phyloP scores from a whole-genome alignment of 2,329 filamentous ascomycete species.

The Talaromyces sp. region DNA sequence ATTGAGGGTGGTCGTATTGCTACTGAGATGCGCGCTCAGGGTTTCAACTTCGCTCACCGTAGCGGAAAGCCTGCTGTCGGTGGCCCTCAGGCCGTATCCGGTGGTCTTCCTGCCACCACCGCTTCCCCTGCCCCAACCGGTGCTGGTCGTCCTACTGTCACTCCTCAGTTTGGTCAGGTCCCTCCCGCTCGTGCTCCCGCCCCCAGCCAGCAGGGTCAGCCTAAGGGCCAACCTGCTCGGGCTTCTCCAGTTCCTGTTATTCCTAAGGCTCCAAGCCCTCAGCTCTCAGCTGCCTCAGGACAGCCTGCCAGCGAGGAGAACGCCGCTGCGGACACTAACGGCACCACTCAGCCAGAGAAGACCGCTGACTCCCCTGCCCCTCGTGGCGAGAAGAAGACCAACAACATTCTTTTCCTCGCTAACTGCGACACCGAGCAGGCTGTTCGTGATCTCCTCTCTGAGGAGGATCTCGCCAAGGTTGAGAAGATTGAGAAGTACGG shows the following conservation, averaged over 20 bases:
- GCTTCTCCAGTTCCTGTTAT: slow-evolving; percentile 47
- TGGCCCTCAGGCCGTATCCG: slow-evolving; percentile 31
- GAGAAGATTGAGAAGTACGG: slow-evolving; percentile 67
- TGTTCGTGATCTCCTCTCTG: slow-evolving; percentile 76
- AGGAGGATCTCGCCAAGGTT: slow-evolving; percentile 83
- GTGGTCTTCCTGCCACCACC: slow-evolving; percentile 34
- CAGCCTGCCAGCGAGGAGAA: slow-evolving; percentile 52
- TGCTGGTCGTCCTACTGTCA: slow-evolving; percentile 39
- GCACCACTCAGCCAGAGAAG: slow-evolving; percentile 51
- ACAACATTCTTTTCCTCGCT: slow-evolving; percentile 86
- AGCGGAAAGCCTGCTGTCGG: slow-evolving; percentile 71
- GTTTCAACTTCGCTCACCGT: slow-evolving; percentile 98
- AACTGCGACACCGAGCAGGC: slow-evolving; percentile 83
- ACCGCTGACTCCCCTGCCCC: slow-evolving; percentile 54
- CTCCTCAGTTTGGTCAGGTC: slow-evolving; percentile 47
- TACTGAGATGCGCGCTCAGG: slow-evolving; percentile 97
- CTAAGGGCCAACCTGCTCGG: slow-evolving; percentile 36
- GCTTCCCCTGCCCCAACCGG: slow-evolving; percentile 42
- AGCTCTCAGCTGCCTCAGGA: slow-evolving; percentile 41
- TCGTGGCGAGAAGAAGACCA: slow-evolving; percentile 65
- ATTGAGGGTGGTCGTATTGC: slow-evolving; percentile 94
- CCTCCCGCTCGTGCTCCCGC: slow-evolving; percentile 37
- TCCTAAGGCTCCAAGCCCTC: slow-evolving; percentile 44
- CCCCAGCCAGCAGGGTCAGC: slow-evolving; percentile 32
- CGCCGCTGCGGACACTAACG: slow-evolving; percentile 55